Base-by-base conservation (phyloP, 2,329 filamentous ascomycete genomes). In the Neopestalotiopsis clavispora region DNA sequence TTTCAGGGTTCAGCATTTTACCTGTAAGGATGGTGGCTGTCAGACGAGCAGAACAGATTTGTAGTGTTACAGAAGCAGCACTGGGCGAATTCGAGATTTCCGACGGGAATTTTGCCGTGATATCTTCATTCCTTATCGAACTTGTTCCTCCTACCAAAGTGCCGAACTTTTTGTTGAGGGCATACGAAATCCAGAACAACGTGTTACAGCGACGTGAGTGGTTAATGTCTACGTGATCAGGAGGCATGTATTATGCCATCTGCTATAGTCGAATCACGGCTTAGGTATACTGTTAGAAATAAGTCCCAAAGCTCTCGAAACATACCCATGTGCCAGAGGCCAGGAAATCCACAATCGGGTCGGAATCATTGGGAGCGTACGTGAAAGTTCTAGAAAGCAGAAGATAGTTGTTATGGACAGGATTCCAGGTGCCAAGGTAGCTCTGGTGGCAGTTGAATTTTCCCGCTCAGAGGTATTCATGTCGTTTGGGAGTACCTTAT, bases 71-170 rank as follows among this genome's bases (percentile, higher is more conserved):
- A 1, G 17, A n/a, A 14, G 34, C 17, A 12, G 61, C 61, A 12
- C 9, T 38, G 17, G 38, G 17, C 9, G 34, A 23, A 23, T 32
- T 28, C 0, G 34, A 13, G 34, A 23, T 20, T n/a, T 64, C 23
- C 34, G 32, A 45, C 17, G 38, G 32, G 13, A 49, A n/a, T 14
- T 64, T 64, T 10, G 61, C 38, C 20, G 61, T 52, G 3, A 64
- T 49, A 13, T 64, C 61, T 23, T 64, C 61, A 5, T 64, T 38
- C 10, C 40, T 34, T n/a, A 64, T 49, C 4, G 61, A 64, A 23
- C 40, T 64, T 28, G 61, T 34, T 23, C 34, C 34, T 3, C 61
- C 61, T 1, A 64, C 13, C 9, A 64, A n/a, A 10, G 61, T 34
- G 10, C 13, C 34, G 5, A 64, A n/a, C 13, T 64, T n/a, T n/a